Conservation (phyloP, 2,329 filamentous ascomycete species). For the Aspergillus sp. region DNA sequence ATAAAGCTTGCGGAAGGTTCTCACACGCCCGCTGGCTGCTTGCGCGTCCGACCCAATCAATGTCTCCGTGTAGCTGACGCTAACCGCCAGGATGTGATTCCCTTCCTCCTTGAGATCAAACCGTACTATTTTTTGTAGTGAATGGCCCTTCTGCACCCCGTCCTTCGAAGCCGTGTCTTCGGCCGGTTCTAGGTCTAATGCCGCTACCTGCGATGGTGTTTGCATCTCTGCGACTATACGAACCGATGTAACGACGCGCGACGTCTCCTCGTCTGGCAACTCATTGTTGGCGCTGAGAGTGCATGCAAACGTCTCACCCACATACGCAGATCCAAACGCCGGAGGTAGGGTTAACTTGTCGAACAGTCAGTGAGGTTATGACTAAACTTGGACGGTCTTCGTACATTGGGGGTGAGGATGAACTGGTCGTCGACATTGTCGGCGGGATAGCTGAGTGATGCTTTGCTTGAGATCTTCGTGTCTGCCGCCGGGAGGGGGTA, state of each 20-base stretch:
- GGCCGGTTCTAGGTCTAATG: slow-evolving; percentile 57
- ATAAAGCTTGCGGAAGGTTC: slow-evolving; percentile 93
- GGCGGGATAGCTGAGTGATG: slow-evolving; percentile 73
- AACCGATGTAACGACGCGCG: slow-evolving; percentile 68
- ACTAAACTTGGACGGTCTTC: slow-evolving; percentile 10
- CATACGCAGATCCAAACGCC: slow-evolving; percentile 90
- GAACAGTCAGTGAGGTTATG: slow-evolving; percentile 16
- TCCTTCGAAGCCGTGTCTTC: slow-evolving; percentile 51
- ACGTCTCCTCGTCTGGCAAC: slow-evolving; percentile 45
- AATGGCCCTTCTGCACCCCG: slow-evolving; percentile 54
- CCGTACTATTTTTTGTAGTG: slow-evolving; percentile 76
- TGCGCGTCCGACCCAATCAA: slow-evolving; percentile 51
- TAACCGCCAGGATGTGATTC: slow-evolving; percentile 89
- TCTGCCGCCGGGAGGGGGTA: slow-evolving; percentile 49
- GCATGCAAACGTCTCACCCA: slow-evolving; percentile 92
- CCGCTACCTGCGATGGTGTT: slow-evolving; percentile 74
- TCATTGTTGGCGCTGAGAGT: slow-evolving; percentile 97
- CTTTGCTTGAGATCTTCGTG: slow-evolving; percentile 58
- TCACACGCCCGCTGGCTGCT: slow-evolving; percentile 62
- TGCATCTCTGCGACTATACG: slow-evolving; percentile 92
- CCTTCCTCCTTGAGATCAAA: slow-evolving; percentile 94
- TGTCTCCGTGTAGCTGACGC: slow-evolving; percentile 90
- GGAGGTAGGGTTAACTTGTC: slow-evolving; percentile 75
- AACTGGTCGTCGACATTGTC: slow-evolving; percentile 53
- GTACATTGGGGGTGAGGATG: slow-evolving; percentile 58